Percentiles rank a stretch among this genome's conserved stretches.
phyloP scores from a whole-genome alignment of 2,329 filamentous ascomycete species.

The Ophiostoma sp. region DNA sequence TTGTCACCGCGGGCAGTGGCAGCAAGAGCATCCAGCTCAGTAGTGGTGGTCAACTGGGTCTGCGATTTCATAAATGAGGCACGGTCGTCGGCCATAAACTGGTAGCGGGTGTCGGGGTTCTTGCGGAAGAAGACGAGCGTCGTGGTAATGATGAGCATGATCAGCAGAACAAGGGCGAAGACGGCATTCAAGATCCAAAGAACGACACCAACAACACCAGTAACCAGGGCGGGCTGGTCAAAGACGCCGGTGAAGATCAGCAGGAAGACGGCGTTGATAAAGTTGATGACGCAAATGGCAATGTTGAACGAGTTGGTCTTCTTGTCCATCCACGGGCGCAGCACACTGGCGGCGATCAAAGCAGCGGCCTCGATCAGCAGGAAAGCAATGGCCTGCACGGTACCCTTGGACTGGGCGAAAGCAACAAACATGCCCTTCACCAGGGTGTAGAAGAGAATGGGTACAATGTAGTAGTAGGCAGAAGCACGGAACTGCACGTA shows the following conservation, averaged over 20 bases:
- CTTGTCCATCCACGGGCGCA: constrained; percentile 93
- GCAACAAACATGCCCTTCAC: constrained; percentile 79
- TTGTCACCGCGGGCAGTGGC: constrained; percentile 77
- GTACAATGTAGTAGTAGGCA: constrained; percentile 82
- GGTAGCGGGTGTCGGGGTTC: constrained; percentile 81
- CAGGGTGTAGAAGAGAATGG: constrained; percentile 64
- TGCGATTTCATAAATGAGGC: constrained; percentile 89
- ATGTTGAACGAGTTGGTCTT: constrained; percentile 90
- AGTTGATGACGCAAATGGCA: constrained; percentile 74
- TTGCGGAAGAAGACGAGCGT: constrained; percentile 68
- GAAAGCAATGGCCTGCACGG: constrained; percentile 68
- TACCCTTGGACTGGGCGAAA: constrained; percentile 61
- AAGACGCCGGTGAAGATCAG: constrained; percentile 79
- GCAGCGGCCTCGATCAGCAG: constrained; percentile 69
- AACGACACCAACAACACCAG: constrained; percentile 75
- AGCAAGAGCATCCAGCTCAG: constrained; percentile 76
- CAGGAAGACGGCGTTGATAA: constrained; percentile 74
- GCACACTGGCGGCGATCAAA: constrained; percentile 65
- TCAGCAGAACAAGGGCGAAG: constrained; percentile 68
- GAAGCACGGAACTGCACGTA: constrained; percentile 87
- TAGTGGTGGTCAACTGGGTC: constrained; percentile 62
- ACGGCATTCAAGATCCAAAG: constrained; percentile 78
- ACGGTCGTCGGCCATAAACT: constrained; percentile 83
- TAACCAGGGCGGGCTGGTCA: constrained; percentile 69
- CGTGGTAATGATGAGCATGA: constrained; percentile 68